A percentile compares a stretch with the other conserved stretches of the same genome.
Evolutionary conservation across 2,329 filamentous ascomycete species (phyloP).

Genomic region (Exophiala lecanii-corni): DNA sequence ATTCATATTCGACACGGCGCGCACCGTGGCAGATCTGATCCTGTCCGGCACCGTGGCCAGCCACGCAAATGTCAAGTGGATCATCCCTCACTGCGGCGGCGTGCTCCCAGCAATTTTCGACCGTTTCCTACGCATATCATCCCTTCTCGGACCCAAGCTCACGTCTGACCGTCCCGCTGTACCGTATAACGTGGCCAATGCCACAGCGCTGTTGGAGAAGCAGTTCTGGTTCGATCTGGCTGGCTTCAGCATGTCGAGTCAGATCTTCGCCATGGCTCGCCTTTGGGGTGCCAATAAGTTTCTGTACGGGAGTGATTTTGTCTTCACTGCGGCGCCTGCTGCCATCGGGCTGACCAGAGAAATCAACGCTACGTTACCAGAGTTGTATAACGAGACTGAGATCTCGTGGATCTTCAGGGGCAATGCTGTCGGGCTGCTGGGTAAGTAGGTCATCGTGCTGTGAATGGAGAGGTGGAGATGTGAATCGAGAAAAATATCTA

Average conservation of each 20-base stretch:
- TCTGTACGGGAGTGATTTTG: conserved; percentile 19
- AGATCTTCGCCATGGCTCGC: conserved; percentile 12
- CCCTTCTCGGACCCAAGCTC: conserved; percentile 6
- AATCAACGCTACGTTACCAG: conserved; percentile 7
- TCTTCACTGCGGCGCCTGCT: conserved; percentile 9
- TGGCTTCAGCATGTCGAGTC: conserved; percentile 13
- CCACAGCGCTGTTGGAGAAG: conserved; percentile 3
- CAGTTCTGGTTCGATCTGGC: conserved; percentile 23
- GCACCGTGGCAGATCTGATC: conserved; percentile 46
- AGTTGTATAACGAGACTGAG: conserved; percentile 4
- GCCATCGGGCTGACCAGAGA: conserved; percentile 12
- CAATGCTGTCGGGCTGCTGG: conserved; percentile 7
- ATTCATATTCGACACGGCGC: conserved; percentile 51
- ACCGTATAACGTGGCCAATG: conserved; percentile 2
- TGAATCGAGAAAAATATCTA: neutral
- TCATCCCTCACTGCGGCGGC: conserved; percentile 48
- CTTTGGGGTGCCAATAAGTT: conserved; percentile 12
- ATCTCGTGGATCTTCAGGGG: conserved; percentile 7
- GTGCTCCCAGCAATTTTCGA: conserved; percentile 32
- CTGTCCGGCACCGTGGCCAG: conserved; percentile 42
- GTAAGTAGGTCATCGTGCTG: neutral
- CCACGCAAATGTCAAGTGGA: conserved; percentile 43
- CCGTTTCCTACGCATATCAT: conserved; percentile 7
- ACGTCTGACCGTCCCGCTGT: conserved; percentile 5
- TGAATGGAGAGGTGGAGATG: neutral